phyloP scores from a whole-genome alignment of 2,329 filamentous ascomycete genomes.

The Xylaria multiplex region DNA sequence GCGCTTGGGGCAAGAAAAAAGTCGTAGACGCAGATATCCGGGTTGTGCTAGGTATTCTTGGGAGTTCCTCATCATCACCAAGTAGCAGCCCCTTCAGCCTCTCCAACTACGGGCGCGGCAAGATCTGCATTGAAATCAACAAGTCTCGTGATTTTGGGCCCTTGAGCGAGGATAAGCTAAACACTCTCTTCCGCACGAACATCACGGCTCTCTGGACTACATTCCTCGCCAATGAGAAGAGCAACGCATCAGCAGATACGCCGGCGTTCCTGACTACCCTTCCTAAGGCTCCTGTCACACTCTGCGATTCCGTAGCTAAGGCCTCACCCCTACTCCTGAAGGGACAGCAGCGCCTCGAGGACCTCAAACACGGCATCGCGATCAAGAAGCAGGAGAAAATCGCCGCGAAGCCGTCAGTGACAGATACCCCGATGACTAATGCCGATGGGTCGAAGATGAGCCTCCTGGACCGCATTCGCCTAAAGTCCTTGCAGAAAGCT shows the following conservation, averaged over 20 bases:
- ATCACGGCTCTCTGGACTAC: slow-evolving; percentile 58
- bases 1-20: slow-evolving; percentile 76
- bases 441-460: slow-evolving; percentile 66
- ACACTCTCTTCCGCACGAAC: slow-evolving; percentile 64
- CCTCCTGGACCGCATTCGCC: slow-evolving; percentile 79
- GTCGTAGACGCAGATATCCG: slow-evolving; percentile 74
- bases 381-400: slow-evolving; percentile 61
- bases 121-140: slow-evolving; percentile 68
- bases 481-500: slow-evolving; percentile 70
- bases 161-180: slow-evolving; percentile 63
- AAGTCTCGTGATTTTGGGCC: slow-evolving; percentile 50
- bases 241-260: slow-evolving; percentile 39
- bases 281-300: slow-evolving; percentile 63
- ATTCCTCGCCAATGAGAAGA: slow-evolving; percentile 40
- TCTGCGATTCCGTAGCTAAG: slow-evolving; percentile 62
- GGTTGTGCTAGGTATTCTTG: slow-evolving; percentile 72
- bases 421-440: slow-evolving; percentile 51
- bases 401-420: slow-evolving; percentile 47
- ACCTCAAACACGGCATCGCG: slow-evolving; percentile 71
- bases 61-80: slow-evolving; percentile 45
- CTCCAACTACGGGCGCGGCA: slow-evolving; percentile 56
- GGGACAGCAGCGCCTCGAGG: slow-evolving; percentile 74
- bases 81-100: slow-evolving; percentile 45
- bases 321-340: slow-evolving; percentile 69
- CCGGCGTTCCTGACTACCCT: slow-evolving; percentile 65